Evolutionary conservation across 768 basidiomycete genomes (phyloP), one percentile per base, ranked within the genome.

Genomic region (Boletus tomentosulus): DNA sequence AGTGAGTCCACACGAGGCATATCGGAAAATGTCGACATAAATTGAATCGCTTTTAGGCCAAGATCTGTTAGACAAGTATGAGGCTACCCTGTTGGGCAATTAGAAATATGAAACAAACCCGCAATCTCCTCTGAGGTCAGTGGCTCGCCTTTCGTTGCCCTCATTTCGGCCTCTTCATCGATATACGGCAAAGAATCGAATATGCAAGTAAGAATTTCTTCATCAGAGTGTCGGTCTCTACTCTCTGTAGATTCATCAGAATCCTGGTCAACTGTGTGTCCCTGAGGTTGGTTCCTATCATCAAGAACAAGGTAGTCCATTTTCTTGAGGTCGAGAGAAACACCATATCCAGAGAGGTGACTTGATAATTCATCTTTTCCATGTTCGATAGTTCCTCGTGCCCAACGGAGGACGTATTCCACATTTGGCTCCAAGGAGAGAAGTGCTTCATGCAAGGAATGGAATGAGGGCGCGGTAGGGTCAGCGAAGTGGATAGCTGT

Each of bases 261-360:
- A 9, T 53, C 51, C 11, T 49, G 55, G 10, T 50, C 19, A 19
- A 41, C 25, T 1, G 50, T 12, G 22, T 46, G 38, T 0, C 27
- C 43, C 13, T 57, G 39, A 53, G 53, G 68, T 58, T 62, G 57
- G 66, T 69, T 64, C 43, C 97, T 76, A 67, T 99, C 97, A 65
- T 99, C 97, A 8, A 98, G 73, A 4, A 87, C 93, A 12, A 98
- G 80, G 66, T 98, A 99, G 62, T 99, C 97, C 78, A 84, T 97
- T 74, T 95, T 97, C 77, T 99, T 99, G 61, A 99, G 71, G 60
- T 96, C 92, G 50, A 99, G 74, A 22, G 88, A 79, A 7, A 95
- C 95, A 3, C 97, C 97, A 61, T 92, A 99, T 5, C 96, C 96
- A 3, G 88, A 84, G 8, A 99, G 73, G 62, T 79, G 77, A 54